Evolutionary conservation across 1,139 yeast species (phyloP).

Genomic region (Candida sp.): DNA sequence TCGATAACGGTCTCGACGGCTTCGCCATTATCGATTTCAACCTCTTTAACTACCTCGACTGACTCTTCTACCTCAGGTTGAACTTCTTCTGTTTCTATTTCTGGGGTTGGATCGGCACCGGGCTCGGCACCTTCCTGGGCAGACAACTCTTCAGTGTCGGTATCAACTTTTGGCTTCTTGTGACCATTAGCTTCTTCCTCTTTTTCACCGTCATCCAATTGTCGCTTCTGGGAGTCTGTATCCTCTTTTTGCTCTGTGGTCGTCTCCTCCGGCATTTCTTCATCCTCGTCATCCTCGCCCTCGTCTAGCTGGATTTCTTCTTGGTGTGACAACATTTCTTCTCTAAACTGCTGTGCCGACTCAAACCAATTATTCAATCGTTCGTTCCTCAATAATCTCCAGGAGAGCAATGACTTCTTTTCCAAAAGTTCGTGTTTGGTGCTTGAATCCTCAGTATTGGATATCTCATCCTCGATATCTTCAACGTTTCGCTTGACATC

Average conservation of each 20-base stretch:
- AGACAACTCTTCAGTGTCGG: background rate
- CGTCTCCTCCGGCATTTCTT: too few relatives aligned
- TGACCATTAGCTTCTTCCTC: background rate
- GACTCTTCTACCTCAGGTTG: background rate
- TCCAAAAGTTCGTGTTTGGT: constrained; percentile 21
- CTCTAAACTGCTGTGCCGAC: constrained; percentile 16
- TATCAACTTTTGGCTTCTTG: constrained; percentile 9
- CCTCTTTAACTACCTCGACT: background rate
- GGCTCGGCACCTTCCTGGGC: background rate
- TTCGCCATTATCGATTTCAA: background rate
- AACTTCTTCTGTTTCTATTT: background rate
- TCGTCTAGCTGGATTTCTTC: constrained; percentile 12
- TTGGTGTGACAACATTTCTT: constrained; percentile 5
- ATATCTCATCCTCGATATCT: constrained; percentile 15
- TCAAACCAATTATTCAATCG: constrained; percentile 25
- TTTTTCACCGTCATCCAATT: constrained; percentile 1
- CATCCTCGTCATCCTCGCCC: constrained; percentile 14
- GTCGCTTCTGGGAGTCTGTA: constrained; percentile 7
- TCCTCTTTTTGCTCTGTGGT: constrained; percentile 8
- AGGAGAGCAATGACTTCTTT: constrained; percentile 28
- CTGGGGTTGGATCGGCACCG: background rate
- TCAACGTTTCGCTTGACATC: constrained; percentile 9
- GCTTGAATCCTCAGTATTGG: constrained; percentile 4
- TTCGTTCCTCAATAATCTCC: constrained; percentile 32
- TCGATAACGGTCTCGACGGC: background rate